Evolutionary conservation across 2,329 filamentous ascomycete genomes (phyloP).

Genomic region (Pyricularia grisea): DNA sequence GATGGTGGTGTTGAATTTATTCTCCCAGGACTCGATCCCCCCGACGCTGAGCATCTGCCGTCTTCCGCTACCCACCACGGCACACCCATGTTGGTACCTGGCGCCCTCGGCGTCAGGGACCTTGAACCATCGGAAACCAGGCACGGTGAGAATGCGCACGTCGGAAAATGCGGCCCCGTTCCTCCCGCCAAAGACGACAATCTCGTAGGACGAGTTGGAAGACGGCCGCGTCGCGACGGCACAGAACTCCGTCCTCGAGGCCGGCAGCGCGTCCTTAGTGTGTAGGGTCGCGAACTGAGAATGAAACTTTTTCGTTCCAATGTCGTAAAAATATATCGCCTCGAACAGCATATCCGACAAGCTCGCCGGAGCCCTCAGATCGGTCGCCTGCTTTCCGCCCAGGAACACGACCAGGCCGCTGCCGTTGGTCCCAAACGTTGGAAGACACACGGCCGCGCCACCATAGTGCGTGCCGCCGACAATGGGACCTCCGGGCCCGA

Average conservation of each 20-base stretch:
- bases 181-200: slow-evolving; percentile 25
- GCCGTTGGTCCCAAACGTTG: slow-evolving; percentile 19
- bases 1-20: slow-evolving; percentile 12
- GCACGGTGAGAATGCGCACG: slow-evolving; percentile 25
- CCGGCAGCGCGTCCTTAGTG: slow-evolving; percentile 10
- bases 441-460: slow-evolving; percentile 19
- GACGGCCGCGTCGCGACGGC: slow-evolving; percentile 16
- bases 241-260: slow-evolving; percentile 20
- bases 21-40: slow-evolving; percentile 12
- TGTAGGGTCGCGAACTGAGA: slow-evolving; percentile 20
- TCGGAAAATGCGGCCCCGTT: slow-evolving; percentile 14
- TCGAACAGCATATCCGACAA: not conserved
- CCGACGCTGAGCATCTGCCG: slow-evolving; percentile 30
- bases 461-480: not conserved
- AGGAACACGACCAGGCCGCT: slow-evolving; percentile 3
- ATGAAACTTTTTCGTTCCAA: slow-evolving; percentile 22
- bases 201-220: not conserved
- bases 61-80: slow-evolving; percentile 13
- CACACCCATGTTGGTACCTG: slow-evolving; percentile 21
- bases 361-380: not conserved
- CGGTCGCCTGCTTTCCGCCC: not conserved
- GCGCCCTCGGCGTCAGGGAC: slow-evolving; percentile 14
- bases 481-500: not conserved
- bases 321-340: slow-evolving; percentile 21
- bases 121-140: slow-evolving; percentile 26